Conservation (phyloP, 805 yeast species). For the Ogataea minuta region DNA sequence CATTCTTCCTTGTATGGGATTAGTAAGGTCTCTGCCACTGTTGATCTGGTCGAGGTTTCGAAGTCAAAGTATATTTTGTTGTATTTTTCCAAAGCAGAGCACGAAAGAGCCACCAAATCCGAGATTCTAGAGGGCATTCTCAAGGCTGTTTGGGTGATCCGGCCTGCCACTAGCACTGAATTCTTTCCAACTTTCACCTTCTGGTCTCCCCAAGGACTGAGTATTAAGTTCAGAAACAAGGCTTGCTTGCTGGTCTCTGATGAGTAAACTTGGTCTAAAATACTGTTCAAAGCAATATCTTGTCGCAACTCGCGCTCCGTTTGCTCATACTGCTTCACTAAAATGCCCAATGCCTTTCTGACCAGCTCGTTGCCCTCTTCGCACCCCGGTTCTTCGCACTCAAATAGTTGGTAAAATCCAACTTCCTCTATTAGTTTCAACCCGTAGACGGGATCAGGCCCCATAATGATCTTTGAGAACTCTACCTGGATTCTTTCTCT, state of each 20-base stretch:
- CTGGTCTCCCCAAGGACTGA: constrained; percentile 48
- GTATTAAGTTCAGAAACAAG: constrained; percentile 49
- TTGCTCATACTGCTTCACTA: constrained; percentile 18
- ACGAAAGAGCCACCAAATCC: constrained; percentile 46
- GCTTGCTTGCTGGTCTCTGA: constrained; percentile 24
- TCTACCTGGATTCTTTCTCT: constrained; percentile 90
- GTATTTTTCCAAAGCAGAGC: constrained; percentile 34
- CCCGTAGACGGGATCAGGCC: constrained; percentile 62
- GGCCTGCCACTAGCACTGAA: constrained; percentile 40
- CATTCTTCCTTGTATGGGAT: constrained; percentile 54
- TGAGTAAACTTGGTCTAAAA: constrained; percentile 23
- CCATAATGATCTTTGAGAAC: constrained; percentile 69
- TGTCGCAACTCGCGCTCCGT: constrained; percentile 21
- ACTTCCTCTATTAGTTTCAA: constrained; percentile 55
- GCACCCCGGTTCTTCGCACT: constrained; percentile 32
- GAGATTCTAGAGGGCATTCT: constrained; percentile 59
- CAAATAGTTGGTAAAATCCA: constrained; percentile 59
- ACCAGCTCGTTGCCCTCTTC: constrained; percentile 6
- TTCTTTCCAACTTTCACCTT: constrained; percentile 30
- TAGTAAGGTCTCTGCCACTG: constrained; percentile 55
- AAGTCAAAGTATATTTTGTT: constrained; percentile 28
- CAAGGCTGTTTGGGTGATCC: constrained; percentile 66
- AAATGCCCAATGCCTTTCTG: constrained; percentile 18
- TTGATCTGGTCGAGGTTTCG: constrained; percentile 45
- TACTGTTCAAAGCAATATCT: not conserved